A percentile compares a stretch with the other conserved stretches of the same genome.
Conservation (phyloP, 768 basidiomycete species). For the Leccinum incarnatum region DNA sequence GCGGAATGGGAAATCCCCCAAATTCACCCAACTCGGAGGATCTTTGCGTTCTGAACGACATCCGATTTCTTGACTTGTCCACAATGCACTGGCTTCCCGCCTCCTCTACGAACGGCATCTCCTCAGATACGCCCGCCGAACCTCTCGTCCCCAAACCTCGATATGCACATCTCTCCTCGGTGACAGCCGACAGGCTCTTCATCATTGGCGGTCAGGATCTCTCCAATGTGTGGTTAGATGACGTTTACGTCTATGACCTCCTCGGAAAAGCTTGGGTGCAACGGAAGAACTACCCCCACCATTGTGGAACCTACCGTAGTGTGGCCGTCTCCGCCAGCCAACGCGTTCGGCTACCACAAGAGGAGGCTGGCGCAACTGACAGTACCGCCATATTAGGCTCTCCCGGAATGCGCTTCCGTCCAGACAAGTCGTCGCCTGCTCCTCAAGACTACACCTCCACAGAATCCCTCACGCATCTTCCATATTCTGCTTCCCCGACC, state of each 20-base stretch:
- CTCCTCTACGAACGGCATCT: conserved; percentile 26
- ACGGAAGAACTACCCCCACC: conserved; percentile 78
- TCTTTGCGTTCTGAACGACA: conserved; percentile 89
- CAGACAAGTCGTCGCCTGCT: conserved; percentile 40
- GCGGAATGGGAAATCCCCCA: conserved; percentile 87
- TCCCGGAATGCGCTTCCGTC: conserved; percentile 57
- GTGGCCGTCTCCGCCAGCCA: conserved; percentile 78
- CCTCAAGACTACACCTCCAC: conserved; percentile 52
- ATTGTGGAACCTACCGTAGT: conserved; percentile 94
- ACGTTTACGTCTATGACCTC: conserved; percentile 88
- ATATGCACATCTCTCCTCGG: conserved; percentile 91
- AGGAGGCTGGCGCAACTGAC: conserved; percentile 47
- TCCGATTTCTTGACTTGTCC: conserved; percentile 82
- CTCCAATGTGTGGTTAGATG: conserved; percentile 90
- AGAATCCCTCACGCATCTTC: conserved; percentile 64
- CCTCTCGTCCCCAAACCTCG: conserved; percentile 73
- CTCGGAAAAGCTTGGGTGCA: conserved; percentile 71
- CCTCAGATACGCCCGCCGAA: conserved; percentile 40
- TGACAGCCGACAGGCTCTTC: conserved; percentile 80
- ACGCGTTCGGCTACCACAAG: conserved; percentile 65
- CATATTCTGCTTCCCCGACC: conserved; percentile 70
- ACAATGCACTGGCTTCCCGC: conserved; percentile 69
- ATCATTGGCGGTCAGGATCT: conserved; percentile 96
- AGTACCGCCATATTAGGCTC: conserved; percentile 47
- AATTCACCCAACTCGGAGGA: conserved; percentile 72